Evolutionary conservation across 2,329 filamentous ascomycete species (phyloP).

Genomic region (Fusarium bactridioides): DNA sequence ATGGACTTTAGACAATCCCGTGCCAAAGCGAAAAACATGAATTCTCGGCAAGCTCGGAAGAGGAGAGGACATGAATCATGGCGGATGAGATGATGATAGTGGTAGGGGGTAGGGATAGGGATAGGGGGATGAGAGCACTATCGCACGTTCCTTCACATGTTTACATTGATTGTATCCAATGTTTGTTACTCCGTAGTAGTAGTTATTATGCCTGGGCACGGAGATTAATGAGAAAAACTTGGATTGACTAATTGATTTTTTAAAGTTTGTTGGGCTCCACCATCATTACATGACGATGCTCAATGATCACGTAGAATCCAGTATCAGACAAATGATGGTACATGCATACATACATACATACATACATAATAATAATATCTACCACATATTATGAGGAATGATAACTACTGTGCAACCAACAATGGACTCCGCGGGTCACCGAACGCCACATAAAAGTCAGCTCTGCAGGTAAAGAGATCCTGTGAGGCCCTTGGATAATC

Average conservation of each 20-base stretch:
- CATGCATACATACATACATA: background rate
- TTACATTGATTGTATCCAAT: background rate
- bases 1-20: background rate
- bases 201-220: background rate
- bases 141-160: background rate
- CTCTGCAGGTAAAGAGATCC: background rate
- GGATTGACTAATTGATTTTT: background rate
- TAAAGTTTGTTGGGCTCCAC: background rate
- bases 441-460: background rate
- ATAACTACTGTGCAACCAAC: background rate
- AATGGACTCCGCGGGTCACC: background rate
- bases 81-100: background rate
- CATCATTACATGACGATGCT: background rate
- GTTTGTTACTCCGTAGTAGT: background rate
- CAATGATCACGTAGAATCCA: background rate
- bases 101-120: background rate
- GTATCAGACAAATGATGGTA: background rate
- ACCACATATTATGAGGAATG: background rate
- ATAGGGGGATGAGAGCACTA: background rate
- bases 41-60: slow-evolving; percentile 19
- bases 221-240: background rate
- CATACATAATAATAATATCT: background rate
- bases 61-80: background rate
- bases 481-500: slow-evolving; percentile 11
- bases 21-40: slow-evolving; percentile 9